Conservation (phyloP, 2,329 filamentous ascomycete genomes). For the Aspergillus fijiensis region DNA sequence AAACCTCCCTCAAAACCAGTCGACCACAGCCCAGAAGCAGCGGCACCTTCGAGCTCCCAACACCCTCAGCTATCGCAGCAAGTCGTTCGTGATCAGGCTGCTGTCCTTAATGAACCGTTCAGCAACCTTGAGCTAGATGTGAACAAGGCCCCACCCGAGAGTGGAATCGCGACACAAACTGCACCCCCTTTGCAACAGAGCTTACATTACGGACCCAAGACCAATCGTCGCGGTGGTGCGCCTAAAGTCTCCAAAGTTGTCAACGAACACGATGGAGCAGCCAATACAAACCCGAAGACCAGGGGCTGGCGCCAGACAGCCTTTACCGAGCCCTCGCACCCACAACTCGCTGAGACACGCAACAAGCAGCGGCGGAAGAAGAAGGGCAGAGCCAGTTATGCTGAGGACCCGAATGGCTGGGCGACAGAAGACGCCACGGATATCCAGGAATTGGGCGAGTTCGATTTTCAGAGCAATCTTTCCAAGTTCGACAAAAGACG, state of each 20-base stretch:
- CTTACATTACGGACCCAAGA: slow-evolving; percentile 32
- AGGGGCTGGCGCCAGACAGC: slow-evolving; percentile 70
- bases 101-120: slow-evolving; percentile 48
- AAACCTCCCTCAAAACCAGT: slow-evolving; percentile 27
- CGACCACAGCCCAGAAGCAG: slow-evolving; percentile 8
- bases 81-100: slow-evolving; percentile 27
- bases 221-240: slow-evolving; percentile 48
- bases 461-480: slow-evolving; percentile 85
- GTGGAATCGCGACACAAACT: slow-evolving; percentile 13
- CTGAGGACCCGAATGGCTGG: slow-evolving; percentile 74
- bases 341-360: slow-evolving; percentile 41
- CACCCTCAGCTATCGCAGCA: slow-evolving; percentile 16
- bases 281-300: slow-evolving; percentile 47
- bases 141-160: slow-evolving; percentile 15
- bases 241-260: slow-evolving; percentile 42
- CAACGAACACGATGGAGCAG: slow-evolving; percentile 34
- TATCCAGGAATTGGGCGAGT: slow-evolving; percentile 88
- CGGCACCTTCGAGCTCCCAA: slow-evolving; percentile 15
- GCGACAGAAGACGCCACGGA: slow-evolving; percentile 95
- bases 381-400: slow-evolving; percentile 46
- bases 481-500: slow-evolving; percentile 93
- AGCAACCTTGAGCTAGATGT: slow-evolving; percentile 40
- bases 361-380: slow-evolving; percentile 48
- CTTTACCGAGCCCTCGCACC: slow-evolving; percentile 56
- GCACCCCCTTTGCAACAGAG: slow-evolving; percentile 23